Percentiles rank a stretch among this genome's conserved stretches.
Conservation (phyloP, 208 protist genomes). For the Leishmania turanica region DNA sequence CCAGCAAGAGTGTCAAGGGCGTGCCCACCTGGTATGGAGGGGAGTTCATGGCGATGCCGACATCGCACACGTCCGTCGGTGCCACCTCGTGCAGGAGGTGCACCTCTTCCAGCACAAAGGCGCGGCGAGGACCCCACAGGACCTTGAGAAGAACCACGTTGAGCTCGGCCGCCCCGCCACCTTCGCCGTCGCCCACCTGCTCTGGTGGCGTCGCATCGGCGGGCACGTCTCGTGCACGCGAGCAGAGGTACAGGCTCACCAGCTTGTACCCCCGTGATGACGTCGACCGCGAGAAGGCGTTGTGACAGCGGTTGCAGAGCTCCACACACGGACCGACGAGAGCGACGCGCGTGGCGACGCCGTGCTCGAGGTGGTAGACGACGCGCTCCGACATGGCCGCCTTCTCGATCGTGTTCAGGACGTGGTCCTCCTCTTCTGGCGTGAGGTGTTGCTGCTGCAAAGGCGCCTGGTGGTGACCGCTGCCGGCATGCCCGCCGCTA, state of each 20-base stretch:
- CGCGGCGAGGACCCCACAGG: conserved; percentile 30
- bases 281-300: conserved; percentile 12
- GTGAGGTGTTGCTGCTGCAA: conserved; percentile 15
- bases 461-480: background rate
- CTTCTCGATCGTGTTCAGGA: conserved; percentile 16
- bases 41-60: conserved; percentile 38
- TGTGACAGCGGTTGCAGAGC: conserved; percentile 60
- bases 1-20: conserved; percentile 41
- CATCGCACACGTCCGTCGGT: conserved; percentile 50
- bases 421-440: conserved; percentile 13
- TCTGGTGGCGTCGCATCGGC: background rate
- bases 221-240: conserved; percentile 32
- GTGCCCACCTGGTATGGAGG: conserved; percentile 22
- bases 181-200: background rate
- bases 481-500: background rate
- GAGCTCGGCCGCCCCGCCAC: conserved; percentile 32
- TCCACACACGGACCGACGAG: conserved; percentile 67
- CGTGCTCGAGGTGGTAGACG: conserved; percentile 47
- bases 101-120: conserved; percentile 42
- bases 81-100: conserved; percentile 41
- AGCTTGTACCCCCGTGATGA: conserved; percentile 5
- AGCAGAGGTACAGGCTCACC: conserved; percentile 49
- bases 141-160: conserved; percentile 46
- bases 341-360: conserved; percentile 43
- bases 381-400: conserved; percentile 3